Conservation (phyloP, 2,329 filamentous ascomycete genomes). For the Gremmenia infestans region DNA sequence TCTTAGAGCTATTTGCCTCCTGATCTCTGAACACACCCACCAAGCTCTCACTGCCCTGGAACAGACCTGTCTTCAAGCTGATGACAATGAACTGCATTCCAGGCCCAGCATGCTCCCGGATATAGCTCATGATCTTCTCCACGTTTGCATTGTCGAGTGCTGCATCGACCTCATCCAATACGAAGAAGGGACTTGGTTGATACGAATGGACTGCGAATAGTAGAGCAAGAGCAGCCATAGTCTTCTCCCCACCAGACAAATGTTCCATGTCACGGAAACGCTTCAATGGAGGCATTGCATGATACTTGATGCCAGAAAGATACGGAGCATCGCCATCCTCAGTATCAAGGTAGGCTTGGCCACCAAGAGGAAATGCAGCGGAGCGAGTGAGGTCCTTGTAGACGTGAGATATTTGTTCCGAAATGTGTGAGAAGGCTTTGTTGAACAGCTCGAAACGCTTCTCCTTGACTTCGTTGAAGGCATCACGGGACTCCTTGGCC, state of each 20-base stretch:
- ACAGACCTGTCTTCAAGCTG: conserved; percentile 88
- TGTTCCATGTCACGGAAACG: conserved; percentile 99
- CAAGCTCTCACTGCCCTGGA: conserved; percentile 92
- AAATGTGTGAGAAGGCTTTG: conserved; percentile 91
- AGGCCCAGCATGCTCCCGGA: conserved; percentile 85
- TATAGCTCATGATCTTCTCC: conserved; percentile 92
- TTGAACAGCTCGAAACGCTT: conserved; percentile 88
- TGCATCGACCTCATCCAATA: conserved; percentile 95
- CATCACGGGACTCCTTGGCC: conserved; percentile 71
- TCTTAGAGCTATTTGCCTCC: conserved; percentile 84
- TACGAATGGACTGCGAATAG: conserved; percentile 96
- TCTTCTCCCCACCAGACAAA: conserved; percentile 94
- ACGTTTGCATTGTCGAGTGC: conserved; percentile 98
- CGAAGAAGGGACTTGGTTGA: conserved; percentile 94
- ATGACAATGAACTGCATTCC: conserved; percentile 99
- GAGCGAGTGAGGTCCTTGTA: conserved; percentile 94
- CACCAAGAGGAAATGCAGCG: conserved; percentile 87
- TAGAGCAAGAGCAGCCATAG: conserved; percentile 93
- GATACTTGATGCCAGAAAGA: conserved; percentile 92
- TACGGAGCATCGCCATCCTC: conserved; percentile 95
- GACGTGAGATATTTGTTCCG: conserved; percentile 86
- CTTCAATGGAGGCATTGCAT: conserved; percentile 97
- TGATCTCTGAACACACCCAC: conserved; percentile 96
- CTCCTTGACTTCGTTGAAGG: conserved; percentile 76
- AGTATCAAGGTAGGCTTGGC: conserved; percentile 82